Conservation (phyloP, 306 rosid genomes). For the Pterocarpus santalinus region DNA sequence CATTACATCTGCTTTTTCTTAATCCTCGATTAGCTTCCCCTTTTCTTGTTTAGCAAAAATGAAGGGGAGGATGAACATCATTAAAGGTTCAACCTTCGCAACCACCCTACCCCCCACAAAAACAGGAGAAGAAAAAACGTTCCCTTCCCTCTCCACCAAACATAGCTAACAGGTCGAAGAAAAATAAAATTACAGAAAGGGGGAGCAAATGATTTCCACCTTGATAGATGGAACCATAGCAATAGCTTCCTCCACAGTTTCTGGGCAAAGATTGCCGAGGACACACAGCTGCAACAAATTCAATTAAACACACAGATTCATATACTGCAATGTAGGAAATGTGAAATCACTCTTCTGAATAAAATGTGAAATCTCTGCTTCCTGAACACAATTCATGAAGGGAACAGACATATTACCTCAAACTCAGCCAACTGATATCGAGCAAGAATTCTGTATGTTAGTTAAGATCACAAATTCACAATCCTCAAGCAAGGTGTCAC, state of each 20-base stretch:
- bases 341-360: conserved; percentile 7
- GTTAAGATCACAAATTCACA: conserved; percentile 71
- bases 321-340: not conserved
- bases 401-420: conserved; percentile 66
- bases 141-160: not conserved
- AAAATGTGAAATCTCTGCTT: conserved; percentile 5
- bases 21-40: not conserved
- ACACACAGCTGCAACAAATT: conserved; percentile 81
- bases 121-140: too few species aligned
- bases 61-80: conserved; percentile 25
- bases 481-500: conserved; percentile 8
- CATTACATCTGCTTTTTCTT: not conserved
- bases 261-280: conserved; percentile 99
- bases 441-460: conserved; percentile 75
- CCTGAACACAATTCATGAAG: not conserved
- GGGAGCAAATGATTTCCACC: conserved; percentile 56
- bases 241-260: conserved; percentile 99
- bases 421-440: conserved; percentile 91
- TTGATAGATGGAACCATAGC: conserved; percentile 97
- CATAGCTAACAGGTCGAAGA: not conserved
- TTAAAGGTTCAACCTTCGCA: not conserved
- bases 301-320: conserved; percentile 19
- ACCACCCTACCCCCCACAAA: not conserved
- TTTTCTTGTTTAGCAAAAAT: conserved; percentile 22
- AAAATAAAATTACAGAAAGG: not conserved